These are phyloP conservation scores for Apiotrichum akiyoshidainum DNA, from an alignment of 1,284 basidiomycete genomes.

Conservation along the genomic window DNA sequence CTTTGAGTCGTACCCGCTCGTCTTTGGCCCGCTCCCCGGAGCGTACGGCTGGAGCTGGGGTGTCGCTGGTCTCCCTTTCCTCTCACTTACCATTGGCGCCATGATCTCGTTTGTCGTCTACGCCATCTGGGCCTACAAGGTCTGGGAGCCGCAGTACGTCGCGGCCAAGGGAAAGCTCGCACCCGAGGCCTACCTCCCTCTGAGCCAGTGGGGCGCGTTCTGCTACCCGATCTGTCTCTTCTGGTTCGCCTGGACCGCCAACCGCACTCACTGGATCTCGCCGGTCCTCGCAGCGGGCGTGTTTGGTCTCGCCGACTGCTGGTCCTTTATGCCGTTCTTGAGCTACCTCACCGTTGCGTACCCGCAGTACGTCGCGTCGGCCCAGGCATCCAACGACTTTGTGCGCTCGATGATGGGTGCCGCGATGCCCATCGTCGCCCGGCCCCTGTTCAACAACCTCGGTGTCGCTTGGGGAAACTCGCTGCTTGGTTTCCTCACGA, in stretches of 20 bases:
- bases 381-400: conserved; percentile 48
- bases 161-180: conserved; percentile 12
- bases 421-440: conserved; percentile 41
- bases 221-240: conserved; percentile 45
- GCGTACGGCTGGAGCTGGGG: conserved; percentile 40
- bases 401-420: conserved; percentile 46
- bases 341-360: conserved; percentile 61
- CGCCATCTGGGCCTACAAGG: conserved; percentile 28
- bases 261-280: conserved; percentile 40
- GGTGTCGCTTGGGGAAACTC: conserved; percentile 48
- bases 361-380: conserved; percentile 57
- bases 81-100: conserved; percentile 33
- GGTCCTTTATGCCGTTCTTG: conserved; percentile 28
- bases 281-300: conserved; percentile 37
- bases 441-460: conserved; percentile 45
- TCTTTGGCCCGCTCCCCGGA: background rate
- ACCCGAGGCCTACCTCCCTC: conserved; percentile 24
- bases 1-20: conserved; percentile 25
- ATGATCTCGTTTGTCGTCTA: conserved; percentile 27
- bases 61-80: conserved; percentile 37
- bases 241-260: conserved; percentile 43
- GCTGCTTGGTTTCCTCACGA: conserved; percentile 38
- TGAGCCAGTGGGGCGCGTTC: conserved; percentile 39
- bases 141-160: conserved; percentile 34
- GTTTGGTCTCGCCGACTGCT: conserved; percentile 32